Evolutionary conservation across 139 green algal genomes (phyloP), one percentile per base, ranked within the genome.

Genomic region (Micractinium sp.): DNA sequence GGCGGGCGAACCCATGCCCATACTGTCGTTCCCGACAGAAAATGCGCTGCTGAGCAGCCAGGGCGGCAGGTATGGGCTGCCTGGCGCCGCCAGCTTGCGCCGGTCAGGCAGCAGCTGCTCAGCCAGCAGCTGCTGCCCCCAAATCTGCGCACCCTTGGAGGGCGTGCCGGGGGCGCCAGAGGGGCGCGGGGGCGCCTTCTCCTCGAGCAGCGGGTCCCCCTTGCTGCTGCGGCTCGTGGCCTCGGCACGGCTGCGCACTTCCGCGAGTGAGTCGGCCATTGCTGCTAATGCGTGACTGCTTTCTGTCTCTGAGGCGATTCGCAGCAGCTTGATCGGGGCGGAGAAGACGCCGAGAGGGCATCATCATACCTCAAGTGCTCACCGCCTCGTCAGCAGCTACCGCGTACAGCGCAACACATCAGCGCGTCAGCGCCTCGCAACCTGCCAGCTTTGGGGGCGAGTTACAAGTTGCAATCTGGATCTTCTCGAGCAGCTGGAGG

Each of bases 91-190:
- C 47, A 80, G 74, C 74, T 80, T 16, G 36, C 74, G 35, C 16
- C 36, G 74, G 74, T n/a, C 74, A 4, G 74, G 18, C 74, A 18
- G 16, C 35, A 16, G n/a, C 23, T 38, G 31, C 74, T 27, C 63
- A 23, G 22, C 7, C 63, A 71, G 63, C 63, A 25, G 63, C 7
- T 27, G 20, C 63, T 71, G 20, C 63, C 22, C 63, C 63, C 14
- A 31, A 5, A 5, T 2, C 63, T 71, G 63, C 82, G 5, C 82
- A 87, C 82, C 82, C 82, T 87, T 87, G 82, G 82, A 87, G 61
- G 82, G 82, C 35, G 82, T 87, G 61, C 36, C 60, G 36, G 82
- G 82, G 60, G 76, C 73, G 82, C 76, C 61, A 18, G 23, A 36
- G 82, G 82, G 82, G 12, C 61, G 61, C 4, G 82, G 82, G 0